A percentile compares a stretch with the other conserved stretches of the same genome.
Conservation (phyloP, 2,329 filamentous ascomycete genomes). For the Pyrenophora graminea region DNA sequence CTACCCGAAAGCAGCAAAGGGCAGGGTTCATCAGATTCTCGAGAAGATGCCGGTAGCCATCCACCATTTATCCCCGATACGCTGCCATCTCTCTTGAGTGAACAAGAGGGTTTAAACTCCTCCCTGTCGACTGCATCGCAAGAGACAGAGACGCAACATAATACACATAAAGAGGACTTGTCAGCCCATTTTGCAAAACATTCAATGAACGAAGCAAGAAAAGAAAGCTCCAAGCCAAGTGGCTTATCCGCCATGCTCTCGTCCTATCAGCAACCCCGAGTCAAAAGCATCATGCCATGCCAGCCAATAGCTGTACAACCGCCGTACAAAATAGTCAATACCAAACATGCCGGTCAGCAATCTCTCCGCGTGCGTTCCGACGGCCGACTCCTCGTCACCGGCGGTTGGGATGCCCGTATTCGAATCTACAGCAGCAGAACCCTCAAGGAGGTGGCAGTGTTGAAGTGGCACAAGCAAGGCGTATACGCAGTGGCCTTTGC, state of each 20-base stretch:
- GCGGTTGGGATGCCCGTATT: constrained; percentile 85
- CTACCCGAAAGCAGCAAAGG: neutral
- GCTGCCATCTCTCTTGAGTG: no score
- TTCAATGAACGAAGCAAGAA: constrained; percentile 5
- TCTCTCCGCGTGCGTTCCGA: constrained; percentile 76
- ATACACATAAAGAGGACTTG: neutral
- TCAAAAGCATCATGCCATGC: constrained; percentile 11
- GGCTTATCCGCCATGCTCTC: constrained; percentile 36
- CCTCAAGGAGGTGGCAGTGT: constrained; percentile 83
- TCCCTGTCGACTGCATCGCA: no score
- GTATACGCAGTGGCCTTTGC: constrained; percentile 82
- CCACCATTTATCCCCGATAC: constrained; percentile 1
- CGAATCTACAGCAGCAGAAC: constrained; percentile 81
- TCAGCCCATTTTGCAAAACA: constrained; percentile 26
- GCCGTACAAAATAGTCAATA: constrained; percentile 66
- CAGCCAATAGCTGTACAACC: constrained; percentile 45
- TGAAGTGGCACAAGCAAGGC: constrained; percentile 92
- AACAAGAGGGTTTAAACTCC: no score
- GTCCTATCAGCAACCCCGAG: constrained; percentile 9
- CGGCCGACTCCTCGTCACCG: constrained; percentile 81
- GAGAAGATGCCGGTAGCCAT: no score
- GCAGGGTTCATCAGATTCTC: neutral
- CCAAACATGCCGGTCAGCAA: constrained; percentile 90
- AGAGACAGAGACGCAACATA: no score
- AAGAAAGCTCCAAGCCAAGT: constrained; percentile 7